Conservation (phyloP, 2,329 filamentous ascomycete species). For the Annulohypoxylon truncatum region DNA sequence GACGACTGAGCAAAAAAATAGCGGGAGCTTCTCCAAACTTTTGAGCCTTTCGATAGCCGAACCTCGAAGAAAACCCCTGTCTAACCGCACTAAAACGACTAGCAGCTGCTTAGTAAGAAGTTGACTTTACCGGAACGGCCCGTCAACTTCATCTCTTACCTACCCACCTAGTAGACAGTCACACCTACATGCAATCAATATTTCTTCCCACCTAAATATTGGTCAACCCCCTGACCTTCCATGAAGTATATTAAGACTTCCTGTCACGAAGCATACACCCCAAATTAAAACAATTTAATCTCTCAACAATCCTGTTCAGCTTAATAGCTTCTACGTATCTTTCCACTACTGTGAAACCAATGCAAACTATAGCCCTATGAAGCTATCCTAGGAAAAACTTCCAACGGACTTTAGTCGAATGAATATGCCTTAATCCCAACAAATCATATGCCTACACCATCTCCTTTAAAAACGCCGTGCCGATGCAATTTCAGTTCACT, state of each 20-base stretch:
- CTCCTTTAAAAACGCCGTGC: conserved; percentile 28
- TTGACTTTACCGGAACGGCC: conserved; percentile 1
- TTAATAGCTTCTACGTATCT: not conserved
- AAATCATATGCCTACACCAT: conserved; percentile 16
- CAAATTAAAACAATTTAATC: not conserved
- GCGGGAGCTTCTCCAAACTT: conserved; percentile 15
- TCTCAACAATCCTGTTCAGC: not conserved
- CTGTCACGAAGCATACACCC: not conserved
- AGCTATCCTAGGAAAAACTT: not conserved
- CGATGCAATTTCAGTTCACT: conserved; percentile 30
- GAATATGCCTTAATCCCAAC: conserved; percentile 3
- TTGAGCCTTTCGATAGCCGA: conserved; percentile 16
- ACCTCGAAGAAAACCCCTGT: not conserved
- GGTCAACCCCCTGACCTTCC: not conserved
- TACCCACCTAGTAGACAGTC: no score
- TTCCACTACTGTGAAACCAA: not conserved
- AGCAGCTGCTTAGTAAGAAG: not conserved
- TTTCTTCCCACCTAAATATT: not conserved
- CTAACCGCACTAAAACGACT: not conserved
- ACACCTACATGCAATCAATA: not conserved
- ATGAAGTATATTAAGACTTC: not conserved
- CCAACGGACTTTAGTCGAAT: conserved; percentile 1
- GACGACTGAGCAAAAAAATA: conserved; percentile 32
- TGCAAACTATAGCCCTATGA: conserved; percentile 4
- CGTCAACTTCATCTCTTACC: not conserved